Evolutionary conservation across 1,284 basidiomycete species (phyloP).

Genomic region (Rhodofomes roseus): DNA sequence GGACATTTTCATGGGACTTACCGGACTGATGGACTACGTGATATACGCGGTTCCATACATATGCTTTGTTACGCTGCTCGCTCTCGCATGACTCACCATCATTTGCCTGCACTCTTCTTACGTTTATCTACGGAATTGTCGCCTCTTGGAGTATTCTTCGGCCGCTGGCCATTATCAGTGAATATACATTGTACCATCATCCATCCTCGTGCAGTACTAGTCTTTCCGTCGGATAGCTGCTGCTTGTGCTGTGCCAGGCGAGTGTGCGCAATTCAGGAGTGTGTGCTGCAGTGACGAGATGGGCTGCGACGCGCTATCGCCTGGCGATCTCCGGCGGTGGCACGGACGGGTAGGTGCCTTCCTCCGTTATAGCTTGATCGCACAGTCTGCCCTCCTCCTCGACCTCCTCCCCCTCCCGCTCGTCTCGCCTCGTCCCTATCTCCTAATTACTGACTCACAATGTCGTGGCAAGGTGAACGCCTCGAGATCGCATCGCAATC

Average conservation of each 20-base stretch:
- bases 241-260: not conserved
- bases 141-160: not conserved
- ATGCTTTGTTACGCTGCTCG: not conserved
- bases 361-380: conserved; percentile 7
- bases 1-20: conserved; percentile 58
- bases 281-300: not conserved
- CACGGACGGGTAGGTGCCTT: conserved; percentile 1
- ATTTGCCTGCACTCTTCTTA: not conserved
- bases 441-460: conserved; percentile 12
- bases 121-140: not conserved
- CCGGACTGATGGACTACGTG: conserved; percentile 37
- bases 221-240: not conserved
- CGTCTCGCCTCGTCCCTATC: not conserved
- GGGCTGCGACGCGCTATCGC: conserved; percentile 17
- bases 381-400: conserved; percentile 4
- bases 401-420: not conserved
- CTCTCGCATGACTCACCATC: not conserved
- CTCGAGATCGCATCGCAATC: not conserved
- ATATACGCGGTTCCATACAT: not conserved
- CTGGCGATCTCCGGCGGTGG: conserved; percentile 23
- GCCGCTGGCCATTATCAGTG: not conserved
- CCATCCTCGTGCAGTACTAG: not conserved
- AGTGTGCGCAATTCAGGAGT: not conserved
- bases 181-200: not conserved
- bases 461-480: conserved; percentile 36